Conservation (phyloP, 2,329 filamentous ascomycete genomes). For the Pseudogymnoascus sp. region DNA sequence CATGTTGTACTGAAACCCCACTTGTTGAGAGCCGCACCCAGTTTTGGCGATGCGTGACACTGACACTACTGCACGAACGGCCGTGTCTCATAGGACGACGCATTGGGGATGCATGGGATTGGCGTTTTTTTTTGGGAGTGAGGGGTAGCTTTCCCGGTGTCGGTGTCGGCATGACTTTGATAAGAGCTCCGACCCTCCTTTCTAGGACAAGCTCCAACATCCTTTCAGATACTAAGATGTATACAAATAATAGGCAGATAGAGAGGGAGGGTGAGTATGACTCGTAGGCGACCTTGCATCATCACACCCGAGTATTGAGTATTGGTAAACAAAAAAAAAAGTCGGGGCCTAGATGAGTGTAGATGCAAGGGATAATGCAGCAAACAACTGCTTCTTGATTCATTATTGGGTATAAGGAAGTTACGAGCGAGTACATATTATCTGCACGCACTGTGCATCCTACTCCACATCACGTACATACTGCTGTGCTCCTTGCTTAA, state of each 20-base stretch:
- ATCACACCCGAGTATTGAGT: not conserved
- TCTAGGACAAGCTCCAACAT: constrained; percentile 3
- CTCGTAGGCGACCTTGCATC: not conserved
- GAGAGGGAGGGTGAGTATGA: not conserved
- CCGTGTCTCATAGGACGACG: constrained; percentile 2
- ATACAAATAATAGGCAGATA: not conserved
- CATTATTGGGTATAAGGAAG: not conserved
- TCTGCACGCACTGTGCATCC: not conserved
- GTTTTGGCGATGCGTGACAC: not conserved
- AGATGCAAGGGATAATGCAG: not conserved
- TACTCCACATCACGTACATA: not conserved
- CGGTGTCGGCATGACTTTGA: not conserved
- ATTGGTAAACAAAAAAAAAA: not conserved
- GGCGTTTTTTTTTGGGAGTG: not conserved
- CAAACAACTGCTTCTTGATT: not conserved
- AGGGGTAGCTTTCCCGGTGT: constrained; percentile 7
- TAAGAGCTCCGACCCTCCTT: constrained; percentile 1
- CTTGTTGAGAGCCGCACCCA: constrained; percentile 6
- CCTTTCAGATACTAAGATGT: not conserved
- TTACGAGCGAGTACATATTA: not conserved
- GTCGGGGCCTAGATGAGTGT: not conserved
- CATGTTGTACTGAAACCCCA: not conserved
- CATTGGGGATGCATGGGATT: constrained; percentile 1
- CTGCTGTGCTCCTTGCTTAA: not conserved
- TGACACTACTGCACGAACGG: not conserved